These are phyloP conservation scores for Croton laevigatus DNA, from an alignment of 441 rosid genomes.

Conservation along the genomic window DNA sequence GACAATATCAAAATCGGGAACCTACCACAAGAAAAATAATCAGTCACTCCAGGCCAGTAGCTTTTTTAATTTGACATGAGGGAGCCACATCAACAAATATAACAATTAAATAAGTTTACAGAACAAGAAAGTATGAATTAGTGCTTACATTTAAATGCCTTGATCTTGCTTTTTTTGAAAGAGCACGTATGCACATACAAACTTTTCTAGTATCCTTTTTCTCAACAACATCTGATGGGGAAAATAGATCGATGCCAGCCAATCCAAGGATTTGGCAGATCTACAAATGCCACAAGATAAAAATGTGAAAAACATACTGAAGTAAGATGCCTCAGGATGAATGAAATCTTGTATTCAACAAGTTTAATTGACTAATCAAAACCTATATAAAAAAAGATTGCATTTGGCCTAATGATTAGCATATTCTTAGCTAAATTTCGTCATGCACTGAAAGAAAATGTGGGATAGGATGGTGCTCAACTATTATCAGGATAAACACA, in stretches of 20 bases:
- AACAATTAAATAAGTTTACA: background rate
- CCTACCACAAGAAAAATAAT: slow-evolving; percentile 22
- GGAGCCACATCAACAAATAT: background rate
- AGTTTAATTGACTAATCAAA: background rate
- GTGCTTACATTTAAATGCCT: slow-evolving; percentile 30
- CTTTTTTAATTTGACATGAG: background rate
- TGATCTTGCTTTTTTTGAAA: slow-evolving; percentile 34
- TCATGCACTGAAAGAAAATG: background rate
- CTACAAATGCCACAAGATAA: slow-evolving; percentile 18
- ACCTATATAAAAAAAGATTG: background rate
- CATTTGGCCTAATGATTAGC: background rate
- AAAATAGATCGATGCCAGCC: slow-evolving; percentile 36
- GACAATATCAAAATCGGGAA: slow-evolving; percentile 39
- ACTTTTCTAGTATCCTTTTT: slow-evolving; percentile 33
- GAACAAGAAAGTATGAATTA: background rate
- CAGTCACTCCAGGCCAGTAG: slow-evolving; percentile 5
- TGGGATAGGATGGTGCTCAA: background rate
- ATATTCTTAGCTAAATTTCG: background rate
- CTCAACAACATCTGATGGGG: slow-evolving; percentile 38
- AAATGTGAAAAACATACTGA: background rate
- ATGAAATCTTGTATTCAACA: background rate
- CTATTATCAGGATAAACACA: background rate
- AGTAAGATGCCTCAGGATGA: background rate
- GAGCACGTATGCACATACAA: slow-evolving; percentile 33
- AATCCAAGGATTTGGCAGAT: slow-evolving; percentile 35